phyloP scores from a whole-genome alignment of 1,139 yeast genomes.

The Kodamaea suecica region DNA sequence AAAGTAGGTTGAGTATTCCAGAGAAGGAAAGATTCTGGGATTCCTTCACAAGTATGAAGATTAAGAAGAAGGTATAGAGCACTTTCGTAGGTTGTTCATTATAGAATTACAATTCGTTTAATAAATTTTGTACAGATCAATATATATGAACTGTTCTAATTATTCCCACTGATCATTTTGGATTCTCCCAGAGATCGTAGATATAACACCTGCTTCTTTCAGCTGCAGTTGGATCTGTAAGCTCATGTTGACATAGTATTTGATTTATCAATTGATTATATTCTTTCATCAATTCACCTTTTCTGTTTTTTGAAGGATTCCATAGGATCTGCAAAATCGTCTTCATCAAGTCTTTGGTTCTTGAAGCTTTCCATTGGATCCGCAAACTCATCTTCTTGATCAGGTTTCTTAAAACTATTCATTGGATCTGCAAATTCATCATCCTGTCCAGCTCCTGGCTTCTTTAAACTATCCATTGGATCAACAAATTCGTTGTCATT shows the following conservation, averaged over 20 bases:
- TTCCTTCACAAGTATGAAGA: conserved; percentile 23
- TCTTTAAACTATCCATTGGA: background rate
- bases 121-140: no score
- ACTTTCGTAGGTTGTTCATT: no score
- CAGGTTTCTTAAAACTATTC: background rate
- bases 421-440: conserved; percentile 6
- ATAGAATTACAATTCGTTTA: no score
- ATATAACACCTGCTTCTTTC: no score
- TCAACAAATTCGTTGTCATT: no score
- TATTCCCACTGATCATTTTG: no score
- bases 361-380: conserved; percentile 1
- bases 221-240: conserved; percentile 3
- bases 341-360: conserved; percentile 6
- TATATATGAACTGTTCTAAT: no score
- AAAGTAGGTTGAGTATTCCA: conserved; percentile 23
- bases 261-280: no score
- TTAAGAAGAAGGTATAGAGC: no score
- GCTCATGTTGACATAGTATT: conserved; percentile 1
- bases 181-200: no score
- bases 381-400: conserved; percentile 5
- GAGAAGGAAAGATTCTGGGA: conserved; percentile 33
- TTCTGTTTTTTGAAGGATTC: conserved; percentile 13
- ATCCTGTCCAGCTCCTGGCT: no score
- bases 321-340: conserved; percentile 19
- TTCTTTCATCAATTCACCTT: conserved; percentile 2